Base-by-base conservation (phyloP, 2,329 filamentous ascomycete species). In the Pseudogymnoascus verrucosus region DNA sequence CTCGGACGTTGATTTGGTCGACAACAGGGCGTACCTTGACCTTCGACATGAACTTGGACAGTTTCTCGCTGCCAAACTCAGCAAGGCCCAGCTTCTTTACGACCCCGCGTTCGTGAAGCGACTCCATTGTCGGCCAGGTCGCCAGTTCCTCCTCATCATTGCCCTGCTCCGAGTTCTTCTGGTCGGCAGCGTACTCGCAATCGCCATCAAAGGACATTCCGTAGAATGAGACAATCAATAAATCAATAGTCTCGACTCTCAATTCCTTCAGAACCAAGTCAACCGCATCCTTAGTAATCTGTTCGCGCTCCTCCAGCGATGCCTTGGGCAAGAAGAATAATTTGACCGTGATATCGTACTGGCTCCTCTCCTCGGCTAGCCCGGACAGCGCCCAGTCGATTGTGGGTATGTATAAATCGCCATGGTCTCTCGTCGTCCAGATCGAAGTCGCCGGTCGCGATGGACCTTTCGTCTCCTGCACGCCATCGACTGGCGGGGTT, bases 341-440 rank as follows among this genome's bases (percentile, higher is more conserved):
- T 77, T 99, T 99, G 66, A 95, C 88, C 0, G 93, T 97, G 71
- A 97, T 92, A 73, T 97, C 92, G 78, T 99, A 99, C 69, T 92
- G 87, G 65, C 84, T 81, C 26, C 89, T 81, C 69, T 96, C 92
- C 73, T 99, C 95, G 34, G 85, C 81, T 54, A 99, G 79, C 0
- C 89, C 89, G 3, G 85, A 85, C 31, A 83, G 78, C 11, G 84
- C 79, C 80, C 89, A 90, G 74, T 91, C 85, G 73, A 93, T 85
- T 42, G 88, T 84, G 57, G 93, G 93, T 42, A 97, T 84, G 73
- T 89, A 93, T 54, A 93, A 81, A 4, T 81, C 81, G 60, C 80
- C 79, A 42, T 78, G 81, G 54, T 86, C 80, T 61, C 78, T 78
- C 65, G 82, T 82, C 0, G 91, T 96, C 93, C 93, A 96, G 19